Evolutionary conservation across 352 stramenopile genomes (phyloP), one percentile per base, ranked within the genome.

Genomic region (Phytophthora megakarya): DNA sequence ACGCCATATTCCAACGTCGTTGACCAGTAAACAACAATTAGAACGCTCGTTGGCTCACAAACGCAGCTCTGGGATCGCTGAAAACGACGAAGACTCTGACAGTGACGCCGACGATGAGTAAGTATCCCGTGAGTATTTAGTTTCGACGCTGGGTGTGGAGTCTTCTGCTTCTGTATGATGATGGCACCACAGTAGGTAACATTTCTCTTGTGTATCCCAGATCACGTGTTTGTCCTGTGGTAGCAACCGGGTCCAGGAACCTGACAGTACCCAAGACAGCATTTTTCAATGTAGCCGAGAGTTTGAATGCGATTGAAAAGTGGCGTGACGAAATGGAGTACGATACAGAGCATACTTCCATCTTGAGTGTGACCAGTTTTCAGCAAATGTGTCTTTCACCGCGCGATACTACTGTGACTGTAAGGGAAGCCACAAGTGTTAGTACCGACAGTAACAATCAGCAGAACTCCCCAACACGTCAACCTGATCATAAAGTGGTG

Each of bases 221-320:
- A 52, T 58, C 33, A 23, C 61, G 48, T 18, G 22, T 49, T 3
- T 61, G 59, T 32, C 48, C 53, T 38, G 35, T 44, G 1, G 51
- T 50, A 6, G 52, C 52, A 19, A 49, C 26, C 1, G 65, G 28
- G 26, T 61, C 58, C 13, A 48, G 43, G 11, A 65, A 55, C 3
- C 61, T 58, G 25, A 45, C 40, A n/a, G 48, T 61, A 33, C 70
- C 62, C 11, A 70, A 72, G 57, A 63, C 60, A 51, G 32, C 67
- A 10, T 89, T 91, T 45, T 91, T 93, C 65, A 88, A 93, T 61
- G 80, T 93, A 15, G 73, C 71, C 0, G 75, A 86, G 54, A 92
- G 84, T 54, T 59, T 92, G 30, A 73, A 89, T 37, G 84, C 81
- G 16, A 90, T 92, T 58, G 78, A 89, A 49, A 77, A 79, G 32